A percentile compares a stretch with the other conserved stretches of the same genome.
These are phyloP conservation scores for Viridothelium virens DNA, from an alignment of 495 filamentous ascomycete genomes.

Conservation along the genomic window DNA sequence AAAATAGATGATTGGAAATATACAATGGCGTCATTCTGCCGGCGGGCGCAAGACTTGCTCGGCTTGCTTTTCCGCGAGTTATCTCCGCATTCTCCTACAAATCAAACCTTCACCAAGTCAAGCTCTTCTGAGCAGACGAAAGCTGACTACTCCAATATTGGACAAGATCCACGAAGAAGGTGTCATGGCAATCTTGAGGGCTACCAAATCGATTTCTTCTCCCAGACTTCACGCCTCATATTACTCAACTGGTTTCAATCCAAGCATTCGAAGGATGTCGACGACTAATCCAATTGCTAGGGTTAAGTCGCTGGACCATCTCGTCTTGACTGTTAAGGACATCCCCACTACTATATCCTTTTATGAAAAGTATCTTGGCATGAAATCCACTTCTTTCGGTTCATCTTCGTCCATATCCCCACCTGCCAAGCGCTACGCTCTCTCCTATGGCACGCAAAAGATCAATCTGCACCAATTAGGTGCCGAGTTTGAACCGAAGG, in stretches of 20 bases:
- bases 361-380: slow-evolving; percentile 45
- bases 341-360: slow-evolving; percentile 42
- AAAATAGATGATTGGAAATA: slow-evolving; percentile 8
- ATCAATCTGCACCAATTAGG: slow-evolving; percentile 49
- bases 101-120: neutral
- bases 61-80: neutral
- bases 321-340: slow-evolving; percentile 45
- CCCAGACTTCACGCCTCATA: neutral
- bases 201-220: neutral
- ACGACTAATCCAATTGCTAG: neutral
- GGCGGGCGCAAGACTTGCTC: neutral
- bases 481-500: slow-evolving; percentile 50
- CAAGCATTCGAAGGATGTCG: neutral
- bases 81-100: neutral
- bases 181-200: neutral
- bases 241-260: neutral
- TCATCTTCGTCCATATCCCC: slow-evolving; percentile 18
- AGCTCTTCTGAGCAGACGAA: neutral
- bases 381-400: slow-evolving; percentile 43
- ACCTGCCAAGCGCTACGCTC: slow-evolving; percentile 39
- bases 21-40: neutral
- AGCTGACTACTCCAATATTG: neutral
- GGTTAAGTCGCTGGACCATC: slow-evolving; percentile 44
- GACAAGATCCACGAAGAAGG: neutral
- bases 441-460: slow-evolving; percentile 46